Evolutionary conservation across 2,329 filamentous ascomycete species (phyloP).

Genomic region (Huntiella abstrusa): DNA sequence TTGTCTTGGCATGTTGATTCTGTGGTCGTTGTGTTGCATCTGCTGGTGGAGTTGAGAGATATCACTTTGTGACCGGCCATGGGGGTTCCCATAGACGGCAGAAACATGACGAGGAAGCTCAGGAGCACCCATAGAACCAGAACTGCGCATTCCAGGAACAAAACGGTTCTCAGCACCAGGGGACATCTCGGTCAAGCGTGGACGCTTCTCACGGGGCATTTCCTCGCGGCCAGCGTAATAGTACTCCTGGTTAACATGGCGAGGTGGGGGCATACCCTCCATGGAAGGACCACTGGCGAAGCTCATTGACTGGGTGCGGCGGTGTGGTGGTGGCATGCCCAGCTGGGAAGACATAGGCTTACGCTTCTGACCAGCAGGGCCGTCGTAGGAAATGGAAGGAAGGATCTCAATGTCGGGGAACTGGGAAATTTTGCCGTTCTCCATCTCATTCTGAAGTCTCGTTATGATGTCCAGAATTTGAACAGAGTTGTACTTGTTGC

Average conservation of each 20-base stretch:
- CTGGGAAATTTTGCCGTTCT: constrained; percentile 22
- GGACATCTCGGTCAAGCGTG: constrained; percentile 8
- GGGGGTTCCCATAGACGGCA: constrained; percentile 2
- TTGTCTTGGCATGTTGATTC: constrained; percentile 8
- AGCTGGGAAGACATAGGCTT: constrained; percentile 6
- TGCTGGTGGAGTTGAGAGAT: constrained; percentile 9
- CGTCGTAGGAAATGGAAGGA: constrained; percentile 25
- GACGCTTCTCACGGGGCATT: constrained; percentile 6
- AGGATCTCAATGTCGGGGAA: constrained; percentile 42
- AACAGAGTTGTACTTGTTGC: constrained; percentile 27
- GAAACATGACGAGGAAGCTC: background rate
- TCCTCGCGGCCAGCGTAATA: constrained; percentile 7
- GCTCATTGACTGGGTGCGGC: constrained; percentile 20
- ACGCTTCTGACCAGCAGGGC: constrained; percentile 10
- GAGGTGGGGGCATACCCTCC: constrained; percentile 9
- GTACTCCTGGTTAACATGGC: constrained; percentile 3
- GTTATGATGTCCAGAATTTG: constrained; percentile 29
- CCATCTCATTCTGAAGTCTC: constrained; percentile 27
- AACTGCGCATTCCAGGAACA: constrained; percentile 4
- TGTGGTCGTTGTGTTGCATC: constrained; percentile 7
- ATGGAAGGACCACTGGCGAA: constrained; percentile 11
- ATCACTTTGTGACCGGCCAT: constrained; percentile 10
- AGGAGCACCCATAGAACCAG: constrained; percentile 3
- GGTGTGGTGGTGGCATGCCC: constrained; percentile 8
- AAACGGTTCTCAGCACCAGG: constrained; percentile 7